These are phyloP conservation scores for Malassezia furfur DNA, from an alignment of 1,284 basidiomycete species.

Conservation along the genomic window DNA sequence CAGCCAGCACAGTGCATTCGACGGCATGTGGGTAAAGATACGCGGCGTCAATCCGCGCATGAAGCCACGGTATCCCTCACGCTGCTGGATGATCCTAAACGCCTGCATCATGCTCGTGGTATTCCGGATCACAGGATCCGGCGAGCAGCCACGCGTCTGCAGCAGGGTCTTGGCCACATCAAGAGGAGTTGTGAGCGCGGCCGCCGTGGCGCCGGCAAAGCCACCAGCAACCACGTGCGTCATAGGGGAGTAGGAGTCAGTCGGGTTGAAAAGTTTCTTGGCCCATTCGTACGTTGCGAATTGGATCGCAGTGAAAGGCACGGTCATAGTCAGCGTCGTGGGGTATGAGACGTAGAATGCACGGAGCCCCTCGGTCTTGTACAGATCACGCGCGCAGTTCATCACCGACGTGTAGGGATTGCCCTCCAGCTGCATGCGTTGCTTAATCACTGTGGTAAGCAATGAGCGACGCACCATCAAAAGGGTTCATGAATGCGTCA, in stretches of 20 bases:
- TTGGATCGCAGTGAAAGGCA: slow-evolving; percentile 96
- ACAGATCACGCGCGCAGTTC: slow-evolving; percentile 72
- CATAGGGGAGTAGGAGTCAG: slow-evolving; percentile 73
- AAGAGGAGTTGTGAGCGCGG: slow-evolving; percentile 87
- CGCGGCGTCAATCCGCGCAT: slow-evolving; percentile 78
- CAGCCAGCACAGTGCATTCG: slow-evolving; percentile 93
- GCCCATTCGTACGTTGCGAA: slow-evolving; percentile 93
- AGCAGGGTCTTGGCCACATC: slow-evolving; percentile 98
- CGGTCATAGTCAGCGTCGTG: slow-evolving; percentile 82
- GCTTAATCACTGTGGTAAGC: slow-evolving; percentile 69
- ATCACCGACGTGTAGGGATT: slow-evolving; percentile 77
- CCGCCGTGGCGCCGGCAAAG: slow-evolving; percentile 83
- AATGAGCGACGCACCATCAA: slow-evolving; percentile 65
- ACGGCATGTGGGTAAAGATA: slow-evolving; percentile 90
- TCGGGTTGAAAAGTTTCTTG: slow-evolving; percentile 77
- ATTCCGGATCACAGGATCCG: slow-evolving; percentile 71
- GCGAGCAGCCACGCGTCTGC: slow-evolving; percentile 79
- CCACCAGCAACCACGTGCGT: slow-evolving; percentile 87
- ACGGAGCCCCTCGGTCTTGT: slow-evolving; percentile 70
- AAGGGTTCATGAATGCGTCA: slow-evolving; percentile 98
- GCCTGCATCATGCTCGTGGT: slow-evolving; percentile 80
- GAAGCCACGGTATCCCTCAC: slow-evolving; percentile 79
- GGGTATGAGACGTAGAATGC: slow-evolving; percentile 99
- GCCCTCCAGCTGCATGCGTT: slow-evolving; percentile 93
- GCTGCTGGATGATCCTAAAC: slow-evolving; percentile 71